Evolutionary conservation across 441 rosid genomes (phyloP).

Genomic region (Populus hybrid): DNA sequence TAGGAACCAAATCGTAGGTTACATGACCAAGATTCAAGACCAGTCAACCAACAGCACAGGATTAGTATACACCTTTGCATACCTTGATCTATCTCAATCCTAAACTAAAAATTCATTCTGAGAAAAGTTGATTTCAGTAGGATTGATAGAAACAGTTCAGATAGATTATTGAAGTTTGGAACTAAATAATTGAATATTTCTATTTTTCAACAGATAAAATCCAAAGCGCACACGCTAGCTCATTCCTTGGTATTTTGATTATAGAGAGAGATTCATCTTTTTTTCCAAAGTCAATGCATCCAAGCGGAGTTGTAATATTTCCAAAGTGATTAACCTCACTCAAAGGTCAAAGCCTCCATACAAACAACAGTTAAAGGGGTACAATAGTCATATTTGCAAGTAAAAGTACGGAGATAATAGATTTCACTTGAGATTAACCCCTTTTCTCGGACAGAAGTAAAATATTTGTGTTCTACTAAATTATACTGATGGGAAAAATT

Average conservation of each 20-base stretch:
- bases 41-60: neutral
- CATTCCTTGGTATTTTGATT: conserved; percentile 6
- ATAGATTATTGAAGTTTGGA: neutral
- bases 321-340: neutral
- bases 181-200: neutral
- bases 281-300: neutral
- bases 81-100: neutral
- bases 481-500: neutral
- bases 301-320: neutral
- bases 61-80: neutral
- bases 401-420: neutral
- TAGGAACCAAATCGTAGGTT: neutral
- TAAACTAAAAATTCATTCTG: neutral
- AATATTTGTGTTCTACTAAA: neutral
- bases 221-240: neutral
- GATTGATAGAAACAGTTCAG: neutral
- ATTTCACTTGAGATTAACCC: neutral
- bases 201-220: neutral
- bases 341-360: neutral
- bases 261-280: neutral
- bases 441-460: neutral
- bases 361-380: neutral
- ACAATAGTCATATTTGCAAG: neutral
- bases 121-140: neutral
- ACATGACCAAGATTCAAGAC: neutral